Percentiles rank a stretch among this genome's conserved stretches.
phyloP scores from a whole-genome alignment of 805 yeast species.

The Candida dajiaensis region DNA sequence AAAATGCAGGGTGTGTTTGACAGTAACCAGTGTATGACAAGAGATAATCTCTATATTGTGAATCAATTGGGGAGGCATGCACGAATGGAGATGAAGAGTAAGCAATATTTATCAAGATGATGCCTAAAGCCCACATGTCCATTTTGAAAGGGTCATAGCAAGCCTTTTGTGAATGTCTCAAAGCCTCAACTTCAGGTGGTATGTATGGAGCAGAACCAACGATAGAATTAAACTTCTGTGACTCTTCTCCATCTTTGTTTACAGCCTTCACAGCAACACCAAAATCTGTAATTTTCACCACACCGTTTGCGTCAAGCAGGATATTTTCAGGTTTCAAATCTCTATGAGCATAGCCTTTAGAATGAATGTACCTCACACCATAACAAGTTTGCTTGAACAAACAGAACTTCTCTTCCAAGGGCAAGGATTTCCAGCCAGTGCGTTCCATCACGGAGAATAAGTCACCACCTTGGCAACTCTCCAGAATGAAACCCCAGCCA shows the following conservation, averaged over 20 bases:
- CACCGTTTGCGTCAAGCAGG: constrained; percentile 50
- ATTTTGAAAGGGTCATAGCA: constrained; percentile 59
- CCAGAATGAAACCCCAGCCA: constrained; percentile 76
- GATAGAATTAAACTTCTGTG: constrained; percentile 34
- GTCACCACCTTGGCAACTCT: constrained; percentile 57
- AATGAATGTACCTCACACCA: constrained; percentile 60
- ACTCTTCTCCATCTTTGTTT: constrained; percentile 42
- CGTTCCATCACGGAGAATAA: constrained; percentile 48
- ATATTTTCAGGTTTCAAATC: constrained; percentile 76
- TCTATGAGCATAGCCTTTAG: constrained; percentile 60
- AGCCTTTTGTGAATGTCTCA: constrained; percentile 32
- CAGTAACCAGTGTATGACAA: constrained; percentile 38
- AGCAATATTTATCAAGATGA: constrained; percentile 55
- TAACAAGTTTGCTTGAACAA: constrained; percentile 61
- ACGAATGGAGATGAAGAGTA: constrained; percentile 57
- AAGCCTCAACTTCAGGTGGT: constrained; percentile 67
- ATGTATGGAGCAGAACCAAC: constrained; percentile 81
- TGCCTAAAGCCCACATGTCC: constrained; percentile 73
- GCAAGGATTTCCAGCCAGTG: constrained; percentile 53
- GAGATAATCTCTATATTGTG: constrained; percentile 51
- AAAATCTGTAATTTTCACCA: constrained; percentile 67
- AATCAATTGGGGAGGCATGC: constrained; percentile 40
- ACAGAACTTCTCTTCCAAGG: constrained; percentile 51
- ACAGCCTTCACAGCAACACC: constrained; percentile 68
- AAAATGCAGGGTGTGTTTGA: constrained; percentile 40